Evolutionary conservation across 805 yeast species (phyloP), one percentile per base, ranked within the genome.

Genomic region (Candida silvicultrix): DNA sequence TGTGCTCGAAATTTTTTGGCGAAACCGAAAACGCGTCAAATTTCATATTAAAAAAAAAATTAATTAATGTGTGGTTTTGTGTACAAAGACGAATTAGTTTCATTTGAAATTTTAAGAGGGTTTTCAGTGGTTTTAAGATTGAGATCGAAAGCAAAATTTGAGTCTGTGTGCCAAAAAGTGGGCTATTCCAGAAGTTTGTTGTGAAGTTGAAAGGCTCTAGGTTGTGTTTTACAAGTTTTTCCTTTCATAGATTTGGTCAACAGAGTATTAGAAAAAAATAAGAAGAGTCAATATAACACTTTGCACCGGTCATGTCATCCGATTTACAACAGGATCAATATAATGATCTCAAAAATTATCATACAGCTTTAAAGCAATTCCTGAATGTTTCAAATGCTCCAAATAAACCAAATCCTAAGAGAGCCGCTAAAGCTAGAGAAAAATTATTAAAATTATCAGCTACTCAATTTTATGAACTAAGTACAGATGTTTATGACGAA

Each of bases 401-500:
- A 2, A 6, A 49, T 1, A 58, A 54, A 43, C n/a, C 66, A 5
- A 62, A 59, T 32, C 66, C 74, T 1, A 51, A 66, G 12, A 64
- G 94, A 48, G 90, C 90, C 5, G 80, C 78, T 36, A 81, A 87
- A 60, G 97, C 97, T 3, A 74, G 96, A 54, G 89, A 85, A 52
- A 89, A 92, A 65, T 74, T 92, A 42, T 73, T 85, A 50, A 89
- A 87, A 59, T 74, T 95, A 45, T 83, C 96, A 2, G 70, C 75
- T 28, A 79, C 83, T 8, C 99, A 95, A 65, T 89, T 94, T 60
- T 74, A 77, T 49, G 99, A 94, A 63, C 77, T 94, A 48, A 80
- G 95, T 53, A 89, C 97, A 3, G 99, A 94, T 63, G 97, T 94
- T 12, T 85, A 81, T 62, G 99, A 94, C 65, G 99, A 94, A 65